A percentile compares a stretch with the other conserved stretches of the same genome.
Conservation (phyloP, 2,329 filamentous ascomycete species). For the Nemania bipapillata region DNA sequence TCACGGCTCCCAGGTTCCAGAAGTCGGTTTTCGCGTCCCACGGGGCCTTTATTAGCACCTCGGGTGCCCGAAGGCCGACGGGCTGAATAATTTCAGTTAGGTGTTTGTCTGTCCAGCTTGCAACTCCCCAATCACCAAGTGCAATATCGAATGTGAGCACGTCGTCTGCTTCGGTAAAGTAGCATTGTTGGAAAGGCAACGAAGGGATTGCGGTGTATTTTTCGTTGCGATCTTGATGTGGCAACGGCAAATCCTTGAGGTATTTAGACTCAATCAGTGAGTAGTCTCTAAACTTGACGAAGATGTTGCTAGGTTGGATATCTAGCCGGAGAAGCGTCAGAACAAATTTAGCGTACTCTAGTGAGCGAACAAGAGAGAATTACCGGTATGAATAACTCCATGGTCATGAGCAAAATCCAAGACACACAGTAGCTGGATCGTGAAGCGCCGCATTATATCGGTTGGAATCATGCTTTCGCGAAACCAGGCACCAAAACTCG, state of each 20-base stretch:
- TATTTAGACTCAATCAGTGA: constrained; percentile 39
- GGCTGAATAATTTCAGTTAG: constrained; percentile 41
- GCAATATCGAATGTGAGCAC: constrained; percentile 36
- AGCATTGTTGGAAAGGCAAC: not conserved
- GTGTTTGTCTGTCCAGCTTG: constrained; percentile 40
- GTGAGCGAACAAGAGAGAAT: not conserved
- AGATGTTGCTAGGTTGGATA: constrained; percentile 44
- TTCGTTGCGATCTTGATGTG: constrained; percentile 7
- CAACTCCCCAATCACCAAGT: constrained; percentile 43
- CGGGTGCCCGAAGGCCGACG: constrained; percentile 44
- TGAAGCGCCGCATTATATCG: constrained; percentile 40
- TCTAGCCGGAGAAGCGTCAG: constrained; percentile 29
- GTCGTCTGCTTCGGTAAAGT: constrained; percentile 2
- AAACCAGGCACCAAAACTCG: constrained; percentile 32
- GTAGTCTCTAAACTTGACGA: constrained; percentile 40
- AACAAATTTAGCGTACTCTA: too few species aligned
- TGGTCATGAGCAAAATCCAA: constrained; percentile 45
- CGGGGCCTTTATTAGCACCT: constrained; percentile 42
- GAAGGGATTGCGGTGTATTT: constrained; percentile 7
- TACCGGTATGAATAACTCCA: constrained; percentile 25
- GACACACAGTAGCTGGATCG: constrained; percentile 41
- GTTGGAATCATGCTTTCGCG: constrained; percentile 38
- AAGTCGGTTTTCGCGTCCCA: constrained; percentile 41
- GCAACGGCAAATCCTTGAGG: constrained; percentile 23
- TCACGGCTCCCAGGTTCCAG: constrained; percentile 44